Percentiles rank a stretch among this genome's conserved stretches.
Conservation (phyloP, 176 grass and related monocot genomes). For the Saccharum officinarum region DNA sequence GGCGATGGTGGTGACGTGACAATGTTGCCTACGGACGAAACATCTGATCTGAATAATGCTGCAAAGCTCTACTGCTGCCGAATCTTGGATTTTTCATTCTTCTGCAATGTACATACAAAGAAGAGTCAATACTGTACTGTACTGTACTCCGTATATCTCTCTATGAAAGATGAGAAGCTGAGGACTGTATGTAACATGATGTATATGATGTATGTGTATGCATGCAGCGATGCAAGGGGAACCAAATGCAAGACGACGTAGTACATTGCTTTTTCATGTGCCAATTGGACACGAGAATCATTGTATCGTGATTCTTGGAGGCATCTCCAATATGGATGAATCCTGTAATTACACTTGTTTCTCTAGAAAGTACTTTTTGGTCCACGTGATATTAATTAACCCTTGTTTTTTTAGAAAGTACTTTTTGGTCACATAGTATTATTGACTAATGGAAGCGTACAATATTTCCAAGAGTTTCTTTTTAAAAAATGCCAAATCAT, state of each 20-base stretch:
- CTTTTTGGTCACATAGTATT: not conserved
- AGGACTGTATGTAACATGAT: not conserved
- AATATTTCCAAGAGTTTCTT: not conserved
- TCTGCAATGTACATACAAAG: not conserved
- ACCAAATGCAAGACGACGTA: not conserved
- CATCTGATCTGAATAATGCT: not conserved
- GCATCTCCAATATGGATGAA: not conserved
- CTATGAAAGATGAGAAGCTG: not conserved
- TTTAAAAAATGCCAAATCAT: not conserved
- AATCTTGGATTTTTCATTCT: not conserved
- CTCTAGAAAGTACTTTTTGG: not conserved
- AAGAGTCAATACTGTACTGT: not conserved
- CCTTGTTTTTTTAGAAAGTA: not conserved
- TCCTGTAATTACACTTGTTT: not conserved
- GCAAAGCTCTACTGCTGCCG: not conserved
- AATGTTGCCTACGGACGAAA: not conserved
- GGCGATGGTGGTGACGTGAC: slow-evolving; percentile 12
- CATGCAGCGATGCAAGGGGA: not conserved
- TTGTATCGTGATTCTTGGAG: not conserved
- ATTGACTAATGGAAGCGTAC: not conserved
- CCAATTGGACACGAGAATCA: not conserved
- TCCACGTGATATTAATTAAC: not conserved
- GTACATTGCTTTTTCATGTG: not conserved
- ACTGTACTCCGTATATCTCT: not conserved
- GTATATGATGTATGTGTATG: not conserved